Evolutionary conservation across 139 green algal species (phyloP).

Genomic region (Tetradesmus obliquus): DNA sequence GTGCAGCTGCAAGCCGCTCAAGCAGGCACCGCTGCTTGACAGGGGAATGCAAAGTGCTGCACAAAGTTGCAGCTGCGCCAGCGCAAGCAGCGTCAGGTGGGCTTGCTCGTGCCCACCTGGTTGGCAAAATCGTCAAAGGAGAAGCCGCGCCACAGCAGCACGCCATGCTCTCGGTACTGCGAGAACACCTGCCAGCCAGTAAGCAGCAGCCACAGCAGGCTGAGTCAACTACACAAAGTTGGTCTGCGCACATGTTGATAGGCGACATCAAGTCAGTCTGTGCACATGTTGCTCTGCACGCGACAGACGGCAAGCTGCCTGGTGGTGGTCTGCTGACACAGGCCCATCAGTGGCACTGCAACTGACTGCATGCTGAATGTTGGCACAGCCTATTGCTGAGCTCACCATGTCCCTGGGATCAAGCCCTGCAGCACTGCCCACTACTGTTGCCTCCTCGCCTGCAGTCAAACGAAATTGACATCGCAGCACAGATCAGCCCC

Average conservation of each 20-base stretch:
- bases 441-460: conserved; percentile 88
- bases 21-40: background rate
- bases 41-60: background rate
- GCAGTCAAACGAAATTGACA: conserved; percentile 35
- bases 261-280: background rate
- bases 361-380: no score
- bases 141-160: conserved; percentile 93
- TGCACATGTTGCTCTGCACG: background rate
- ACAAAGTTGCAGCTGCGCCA: background rate
- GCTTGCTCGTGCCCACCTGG: conserved; percentile 66
- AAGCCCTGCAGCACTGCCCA: conserved; percentile 87
- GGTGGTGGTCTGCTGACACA: no score
- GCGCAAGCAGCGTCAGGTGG: background rate
- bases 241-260: background rate
- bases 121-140: conserved; percentile 88
- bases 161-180: conserved; percentile 96
- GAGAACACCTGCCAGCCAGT: conserved; percentile 73
- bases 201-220: background rate
- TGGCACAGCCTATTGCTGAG: no score
- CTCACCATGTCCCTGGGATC: conserved; percentile 75
- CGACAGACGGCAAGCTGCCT: background rate
- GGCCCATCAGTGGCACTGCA: no score
- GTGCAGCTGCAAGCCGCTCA: background rate
- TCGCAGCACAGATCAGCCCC: background rate
- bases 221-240: background rate